Percentiles rank a stretch among this genome's conserved stretches.
Conservation (phyloP, 306 rosid species). For the Boehmeria nivea region DNA sequence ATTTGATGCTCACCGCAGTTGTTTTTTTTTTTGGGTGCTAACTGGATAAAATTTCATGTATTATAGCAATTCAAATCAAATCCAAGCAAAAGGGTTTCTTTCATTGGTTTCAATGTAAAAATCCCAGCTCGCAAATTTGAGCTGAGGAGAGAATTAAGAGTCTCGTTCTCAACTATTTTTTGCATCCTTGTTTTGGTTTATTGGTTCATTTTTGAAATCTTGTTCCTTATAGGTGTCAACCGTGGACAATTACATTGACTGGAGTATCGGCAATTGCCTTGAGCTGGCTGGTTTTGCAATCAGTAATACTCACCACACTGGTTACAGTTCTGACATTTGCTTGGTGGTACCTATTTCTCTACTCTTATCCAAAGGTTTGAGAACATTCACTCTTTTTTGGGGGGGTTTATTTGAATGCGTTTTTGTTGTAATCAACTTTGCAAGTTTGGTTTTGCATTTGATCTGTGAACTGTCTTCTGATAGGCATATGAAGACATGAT, state of each 20-base stretch:
- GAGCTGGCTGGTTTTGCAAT: slow-evolving; percentile 63
- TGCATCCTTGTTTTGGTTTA: background rate
- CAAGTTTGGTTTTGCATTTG: too few relatives aligned
- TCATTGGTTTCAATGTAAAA: background rate
- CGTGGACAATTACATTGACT: slow-evolving; percentile 48
- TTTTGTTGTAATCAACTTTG: background rate
- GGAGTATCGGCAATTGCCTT: slow-evolving; percentile 32
- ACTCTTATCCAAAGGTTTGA: slow-evolving; percentile 79
- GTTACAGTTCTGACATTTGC: slow-evolving; percentile 37
- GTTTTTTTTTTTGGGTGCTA: background rate
- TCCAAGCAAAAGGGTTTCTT: background rate
- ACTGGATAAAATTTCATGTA: background rate
- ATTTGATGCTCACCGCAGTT: too few relatives aligned
- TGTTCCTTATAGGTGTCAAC: slow-evolving; percentile 43
- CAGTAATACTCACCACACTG: slow-evolving; percentile 33
- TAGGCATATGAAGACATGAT: slow-evolving; percentile 84
- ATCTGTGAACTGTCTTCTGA: too few relatives aligned
- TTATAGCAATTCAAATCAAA: background rate
- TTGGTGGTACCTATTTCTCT: slow-evolving; percentile 88
- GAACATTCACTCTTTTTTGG: background rate
- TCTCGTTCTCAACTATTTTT: too few relatives aligned
- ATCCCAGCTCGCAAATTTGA: too few relatives aligned
- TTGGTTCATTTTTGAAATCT: background rate
- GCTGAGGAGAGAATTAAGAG: too few relatives aligned
- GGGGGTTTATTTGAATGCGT: too few relatives aligned